These are phyloP conservation scores for Irpex sp. DNA, from an alignment of 1,284 basidiomycete species.

Conservation along the genomic window DNA sequence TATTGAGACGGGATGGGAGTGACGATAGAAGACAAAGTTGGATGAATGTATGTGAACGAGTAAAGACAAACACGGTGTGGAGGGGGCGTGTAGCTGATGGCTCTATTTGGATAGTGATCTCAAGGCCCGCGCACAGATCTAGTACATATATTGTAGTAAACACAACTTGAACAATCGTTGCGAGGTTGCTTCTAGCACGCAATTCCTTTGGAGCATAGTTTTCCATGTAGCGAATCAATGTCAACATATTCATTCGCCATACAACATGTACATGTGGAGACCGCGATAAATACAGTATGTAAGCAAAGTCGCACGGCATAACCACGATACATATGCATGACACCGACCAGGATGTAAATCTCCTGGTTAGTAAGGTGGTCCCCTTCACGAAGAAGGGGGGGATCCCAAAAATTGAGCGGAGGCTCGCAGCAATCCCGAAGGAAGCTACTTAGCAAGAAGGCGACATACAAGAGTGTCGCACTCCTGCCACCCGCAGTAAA, in stretches of 20 bases:
- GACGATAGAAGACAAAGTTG: background rate
- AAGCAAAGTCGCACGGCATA: too few species aligned
- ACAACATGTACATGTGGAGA: background rate
- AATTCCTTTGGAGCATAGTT: too few species aligned
- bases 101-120: conserved; percentile 20
- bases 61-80: conserved; percentile 16
- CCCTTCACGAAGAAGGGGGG: conserved; percentile 27
- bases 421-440: conserved; percentile 3
- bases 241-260: background rate
- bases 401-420: conserved; percentile 29
- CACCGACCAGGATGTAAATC: too few species aligned
- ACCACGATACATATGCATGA: too few species aligned
- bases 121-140: background rate
- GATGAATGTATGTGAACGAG: conserved; percentile 6
- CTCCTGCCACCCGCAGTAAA: background rate
- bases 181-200: too few species aligned
- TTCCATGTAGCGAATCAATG: too few species aligned
- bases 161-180: too few species aligned
- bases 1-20: background rate
- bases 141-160: background rate
- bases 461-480: background rate
- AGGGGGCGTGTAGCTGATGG: conserved; percentile 20
- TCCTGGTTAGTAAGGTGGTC: too few species aligned
- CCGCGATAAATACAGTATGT: too few species aligned
- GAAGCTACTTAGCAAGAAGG: background rate